These are phyloP conservation scores for Teunomyces kruisii DNA, from an alignment of 805 yeast genomes.

Conservation along the genomic window DNA sequence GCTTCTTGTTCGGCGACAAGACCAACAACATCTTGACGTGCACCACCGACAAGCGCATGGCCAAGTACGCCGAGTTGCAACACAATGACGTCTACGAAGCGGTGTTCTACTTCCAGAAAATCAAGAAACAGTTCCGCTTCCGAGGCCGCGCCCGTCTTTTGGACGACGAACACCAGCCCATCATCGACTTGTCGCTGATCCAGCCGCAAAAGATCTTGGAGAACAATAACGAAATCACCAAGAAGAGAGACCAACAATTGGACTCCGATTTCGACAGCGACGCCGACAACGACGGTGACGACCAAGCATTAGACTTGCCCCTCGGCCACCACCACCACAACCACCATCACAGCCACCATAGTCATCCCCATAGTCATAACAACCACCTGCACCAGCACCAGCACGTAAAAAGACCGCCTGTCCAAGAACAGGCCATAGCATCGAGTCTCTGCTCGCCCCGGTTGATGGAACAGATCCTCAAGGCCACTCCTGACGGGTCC, in stretches of 20 bases:
- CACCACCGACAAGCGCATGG: constrained; percentile 70
- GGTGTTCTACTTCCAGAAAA: constrained; percentile 65
- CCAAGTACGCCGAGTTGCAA: constrained; percentile 54
- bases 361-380: neutral
- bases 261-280: constrained; percentile 11
- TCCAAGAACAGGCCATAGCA: constrained; percentile 20
- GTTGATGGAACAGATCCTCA: constrained; percentile 18
- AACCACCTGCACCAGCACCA: neutral
- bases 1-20: constrained; percentile 70
- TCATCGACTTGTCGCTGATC: constrained; percentile 28
- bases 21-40: constrained; percentile 66
- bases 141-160: constrained; percentile 60
- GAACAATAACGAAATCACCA: constrained; percentile 16
- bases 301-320: neutral
- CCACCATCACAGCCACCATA: neutral
- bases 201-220: constrained; percentile 24
- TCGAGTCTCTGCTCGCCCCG: constrained; percentile 31
- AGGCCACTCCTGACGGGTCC: constrained; percentile 23
- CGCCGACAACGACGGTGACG: neutral
- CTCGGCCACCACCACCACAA: neutral
- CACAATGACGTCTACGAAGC: constrained; percentile 65
- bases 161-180: constrained; percentile 32
- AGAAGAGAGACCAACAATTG: constrained; percentile 7
- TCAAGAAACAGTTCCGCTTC: constrained; percentile 69
- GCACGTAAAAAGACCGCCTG: neutral